These are phyloP conservation scores for Globisporangium paddicum DNA, from an alignment of 352 stramenopile species.

Conservation along the genomic window DNA sequence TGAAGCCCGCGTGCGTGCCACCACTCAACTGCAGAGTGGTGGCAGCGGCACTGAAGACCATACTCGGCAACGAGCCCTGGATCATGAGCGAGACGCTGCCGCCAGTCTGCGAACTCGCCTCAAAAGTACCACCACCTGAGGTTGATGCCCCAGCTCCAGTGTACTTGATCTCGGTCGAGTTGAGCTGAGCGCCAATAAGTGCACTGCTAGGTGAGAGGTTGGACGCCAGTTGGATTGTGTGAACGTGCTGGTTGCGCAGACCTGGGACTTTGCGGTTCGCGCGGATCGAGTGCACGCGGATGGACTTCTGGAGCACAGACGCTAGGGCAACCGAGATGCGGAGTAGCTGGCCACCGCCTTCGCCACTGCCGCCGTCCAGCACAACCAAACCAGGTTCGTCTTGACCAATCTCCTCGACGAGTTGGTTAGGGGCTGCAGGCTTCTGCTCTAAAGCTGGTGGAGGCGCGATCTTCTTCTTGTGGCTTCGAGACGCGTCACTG, in stretches of 20 bases:
- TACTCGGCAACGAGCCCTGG: slow-evolving; percentile 47
- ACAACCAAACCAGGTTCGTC: slow-evolving; percentile 16
- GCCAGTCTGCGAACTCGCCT: slow-evolving; percentile 39
- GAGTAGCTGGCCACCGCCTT: slow-evolving; percentile 89
- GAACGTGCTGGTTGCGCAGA: slow-evolving; percentile 80
- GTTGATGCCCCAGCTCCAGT: slow-evolving; percentile 14
- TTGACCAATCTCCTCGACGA: neutral
- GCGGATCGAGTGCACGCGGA: slow-evolving; percentile 80
- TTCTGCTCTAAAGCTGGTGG: neutral
- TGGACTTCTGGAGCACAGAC: slow-evolving; percentile 44
- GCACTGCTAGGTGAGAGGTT: slow-evolving; percentile 23
- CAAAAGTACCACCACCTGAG: slow-evolving; percentile 16
- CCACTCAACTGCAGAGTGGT: slow-evolving; percentile 35
- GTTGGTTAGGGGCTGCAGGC: neutral
- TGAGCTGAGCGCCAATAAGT: slow-evolving; percentile 38
- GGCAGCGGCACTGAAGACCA: slow-evolving; percentile 26
- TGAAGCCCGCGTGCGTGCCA: slow-evolving; percentile 61
- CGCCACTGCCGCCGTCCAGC: slow-evolving; percentile 53
- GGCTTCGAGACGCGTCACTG: no score
- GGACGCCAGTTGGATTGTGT: slow-evolving; percentile 55
- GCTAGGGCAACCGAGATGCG: slow-evolving; percentile 75
- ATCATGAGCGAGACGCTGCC: slow-evolving; percentile 65
- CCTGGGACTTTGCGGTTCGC: slow-evolving; percentile 64
- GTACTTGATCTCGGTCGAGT: slow-evolving; percentile 42
- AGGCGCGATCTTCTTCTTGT: slow-evolving; percentile 5